Evolutionary conservation across 2,329 filamentous ascomycete genomes (phyloP).

Genomic region (Pseudogymnoascus sp.): DNA sequence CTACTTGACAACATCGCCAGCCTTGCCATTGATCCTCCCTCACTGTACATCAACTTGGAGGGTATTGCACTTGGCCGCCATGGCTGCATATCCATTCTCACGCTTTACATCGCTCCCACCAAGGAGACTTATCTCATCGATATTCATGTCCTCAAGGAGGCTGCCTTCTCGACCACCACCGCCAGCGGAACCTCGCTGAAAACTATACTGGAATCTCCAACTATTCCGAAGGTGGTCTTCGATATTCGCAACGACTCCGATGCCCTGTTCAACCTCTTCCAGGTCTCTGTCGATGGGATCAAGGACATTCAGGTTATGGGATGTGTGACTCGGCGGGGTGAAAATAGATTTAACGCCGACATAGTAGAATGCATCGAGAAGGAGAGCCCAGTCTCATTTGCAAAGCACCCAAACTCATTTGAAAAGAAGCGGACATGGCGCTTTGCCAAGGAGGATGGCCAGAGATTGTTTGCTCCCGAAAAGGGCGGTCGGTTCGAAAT

Average conservation of each 20-base stretch:
- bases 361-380: conserved; percentile 33
- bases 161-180: conserved; percentile 30
- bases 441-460: conserved; percentile 31
- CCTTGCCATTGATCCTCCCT: conserved; percentile 19
- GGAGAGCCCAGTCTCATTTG: conserved; percentile 17
- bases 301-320: conserved; percentile 52
- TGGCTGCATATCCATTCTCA: conserved; percentile 36
- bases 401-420: conserved; percentile 14
- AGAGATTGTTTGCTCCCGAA: conserved; percentile 33
- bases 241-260: conserved; percentile 52
- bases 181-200: conserved; percentile 28
- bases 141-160: conserved; percentile 29
- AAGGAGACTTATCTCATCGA: conserved; percentile 34
- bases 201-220: conserved; percentile 36
- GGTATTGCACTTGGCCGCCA: conserved; percentile 33
- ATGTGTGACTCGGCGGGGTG: conserved; percentile 29
- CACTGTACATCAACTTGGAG: conserved; percentile 39
- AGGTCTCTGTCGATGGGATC: conserved; percentile 36
- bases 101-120: conserved; percentile 27
- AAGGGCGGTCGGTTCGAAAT: conserved; percentile 38
- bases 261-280: conserved; percentile 40
- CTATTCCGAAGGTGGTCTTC: conserved; percentile 45
- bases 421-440: conserved; percentile 24
- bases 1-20: conserved; percentile 11
- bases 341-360: conserved; percentile 24